Conservation (phyloP, 2,329 filamentous ascomycete genomes). For the Epichloe brachyelytri region DNA sequence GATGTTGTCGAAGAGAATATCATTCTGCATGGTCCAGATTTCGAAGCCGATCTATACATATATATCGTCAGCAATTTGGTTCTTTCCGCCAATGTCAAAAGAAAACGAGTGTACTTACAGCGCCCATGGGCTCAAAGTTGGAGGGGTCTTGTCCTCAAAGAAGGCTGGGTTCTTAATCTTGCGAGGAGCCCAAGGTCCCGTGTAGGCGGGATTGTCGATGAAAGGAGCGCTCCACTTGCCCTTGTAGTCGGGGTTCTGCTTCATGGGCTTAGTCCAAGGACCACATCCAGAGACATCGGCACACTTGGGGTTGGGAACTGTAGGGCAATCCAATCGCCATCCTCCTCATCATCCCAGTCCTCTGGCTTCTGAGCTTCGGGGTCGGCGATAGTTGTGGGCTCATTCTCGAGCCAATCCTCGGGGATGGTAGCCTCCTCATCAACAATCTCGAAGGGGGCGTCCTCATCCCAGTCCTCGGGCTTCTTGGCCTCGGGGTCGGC, state of each 20-base stretch:
- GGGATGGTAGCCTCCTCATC: slow-evolving; percentile 86
- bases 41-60: slow-evolving; percentile 75
- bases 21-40: slow-evolving; percentile 99
- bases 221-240: slow-evolving; percentile 91
- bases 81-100: neutral
- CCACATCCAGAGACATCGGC: slow-evolving; percentile 87
- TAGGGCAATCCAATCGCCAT: slow-evolving; percentile 90
- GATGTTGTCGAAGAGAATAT: slow-evolving; percentile 99
- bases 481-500: slow-evolving; percentile 86
- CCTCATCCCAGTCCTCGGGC: slow-evolving; percentile 98
- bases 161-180: slow-evolving; percentile 96
- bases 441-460: slow-evolving; percentile 89
- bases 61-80: slow-evolving; percentile 7
- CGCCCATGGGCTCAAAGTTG: slow-evolving; percentile 96
- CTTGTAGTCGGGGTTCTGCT: slow-evolving; percentile 94
- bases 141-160: slow-evolving; percentile 96
- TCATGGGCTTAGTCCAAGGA: slow-evolving; percentile 82
- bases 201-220: slow-evolving; percentile 97
- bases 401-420: slow-evolving; percentile 90
- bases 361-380: slow-evolving; percentile 95
- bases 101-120: slow-evolving; percentile 48
- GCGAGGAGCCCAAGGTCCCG: slow-evolving; percentile 84
- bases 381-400: slow-evolving; percentile 72
- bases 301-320: slow-evolving; percentile 91
- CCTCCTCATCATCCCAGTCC: slow-evolving; percentile 99